Percentiles rank a stretch among this genome's conserved stretches.
These are phyloP conservation scores for Zygosaccharomyces siamensis DNA, from an alignment of 805 yeast species.

Conservation along the genomic window DNA sequence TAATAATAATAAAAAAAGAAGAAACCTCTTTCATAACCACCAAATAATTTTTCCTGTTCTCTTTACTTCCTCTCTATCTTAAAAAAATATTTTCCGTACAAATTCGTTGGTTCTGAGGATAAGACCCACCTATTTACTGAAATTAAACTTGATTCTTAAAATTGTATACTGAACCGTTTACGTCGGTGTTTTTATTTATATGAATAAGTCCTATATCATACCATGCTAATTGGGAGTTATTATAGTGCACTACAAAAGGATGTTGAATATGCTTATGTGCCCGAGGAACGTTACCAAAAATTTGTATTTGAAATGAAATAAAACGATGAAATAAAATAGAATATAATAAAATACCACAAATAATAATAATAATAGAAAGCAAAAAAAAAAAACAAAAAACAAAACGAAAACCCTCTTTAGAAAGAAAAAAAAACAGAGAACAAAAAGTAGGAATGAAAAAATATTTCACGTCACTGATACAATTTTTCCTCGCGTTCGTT, in stretches of 20 bases:
- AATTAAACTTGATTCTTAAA: no score
- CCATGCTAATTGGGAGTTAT: background rate
- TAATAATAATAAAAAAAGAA: background rate
- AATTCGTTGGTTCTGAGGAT: background rate
- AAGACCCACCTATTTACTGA: background rate
- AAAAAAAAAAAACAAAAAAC: background rate
- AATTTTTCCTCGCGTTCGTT: background rate
- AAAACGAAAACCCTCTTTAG: no score
- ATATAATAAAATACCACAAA: background rate
- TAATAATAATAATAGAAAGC: background rate
- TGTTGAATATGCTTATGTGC: conserved; percentile 1
- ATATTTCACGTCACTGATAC: background rate
- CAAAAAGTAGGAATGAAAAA: background rate
- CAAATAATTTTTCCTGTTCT: background rate
- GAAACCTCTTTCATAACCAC: background rate
- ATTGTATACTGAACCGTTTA: background rate
- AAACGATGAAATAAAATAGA: background rate
- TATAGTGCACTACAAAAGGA: background rate
- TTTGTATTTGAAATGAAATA: background rate
- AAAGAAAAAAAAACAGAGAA: background rate
- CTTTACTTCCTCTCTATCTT: background rate
- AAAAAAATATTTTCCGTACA: no score
- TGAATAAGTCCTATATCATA: background rate
- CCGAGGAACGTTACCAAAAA: conserved; percentile 2
- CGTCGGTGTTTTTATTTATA: background rate